Evolutionary conservation across 495 filamentous ascomycete genomes (phyloP).

Genomic region (Podospora bellae-mahoneyi): DNA sequence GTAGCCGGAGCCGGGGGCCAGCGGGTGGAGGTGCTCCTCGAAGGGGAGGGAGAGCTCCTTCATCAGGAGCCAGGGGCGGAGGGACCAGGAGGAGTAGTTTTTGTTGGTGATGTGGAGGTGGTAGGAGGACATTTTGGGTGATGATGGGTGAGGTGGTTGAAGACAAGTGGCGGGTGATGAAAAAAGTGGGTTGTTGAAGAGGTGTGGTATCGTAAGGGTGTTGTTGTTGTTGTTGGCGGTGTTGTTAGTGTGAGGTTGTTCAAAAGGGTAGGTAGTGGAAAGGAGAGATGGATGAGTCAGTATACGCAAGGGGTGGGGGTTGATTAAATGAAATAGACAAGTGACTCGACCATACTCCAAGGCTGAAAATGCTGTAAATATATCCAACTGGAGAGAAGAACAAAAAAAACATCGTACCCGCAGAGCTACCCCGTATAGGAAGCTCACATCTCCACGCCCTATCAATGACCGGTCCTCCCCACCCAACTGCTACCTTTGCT

Average conservation of each 20-base stretch:
- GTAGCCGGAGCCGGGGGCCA: slow-evolving; percentile 18
- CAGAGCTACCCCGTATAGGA: slow-evolving; percentile 16
- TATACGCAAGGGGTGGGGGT: no score
- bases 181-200: no score
- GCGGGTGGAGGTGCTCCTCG: slow-evolving; percentile 21
- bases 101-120: slow-evolving; percentile 36
- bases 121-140: slow-evolving; percentile 4
- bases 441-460: slow-evolving; percentile 12
- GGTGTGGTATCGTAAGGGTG: no score
- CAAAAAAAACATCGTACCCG: not conserved
- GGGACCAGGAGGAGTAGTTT: slow-evolving; percentile 39
- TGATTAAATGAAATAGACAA: not conserved
- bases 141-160: no score
- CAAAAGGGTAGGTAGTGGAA: no score
- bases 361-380: not conserved
- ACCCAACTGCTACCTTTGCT: not conserved
- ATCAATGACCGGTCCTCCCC: slow-evolving; percentile 13
- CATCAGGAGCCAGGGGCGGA: slow-evolving; percentile 36
- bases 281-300: not conserved
- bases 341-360: no score
- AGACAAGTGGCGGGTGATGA: no score
- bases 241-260: not conserved
- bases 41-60: slow-evolving; percentile 32
- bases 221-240: not conserved
- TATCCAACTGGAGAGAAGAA: not conserved